Conservation (phyloP, 202 grass and related monocot genomes). For the Saccharum hybrid region DNA sequence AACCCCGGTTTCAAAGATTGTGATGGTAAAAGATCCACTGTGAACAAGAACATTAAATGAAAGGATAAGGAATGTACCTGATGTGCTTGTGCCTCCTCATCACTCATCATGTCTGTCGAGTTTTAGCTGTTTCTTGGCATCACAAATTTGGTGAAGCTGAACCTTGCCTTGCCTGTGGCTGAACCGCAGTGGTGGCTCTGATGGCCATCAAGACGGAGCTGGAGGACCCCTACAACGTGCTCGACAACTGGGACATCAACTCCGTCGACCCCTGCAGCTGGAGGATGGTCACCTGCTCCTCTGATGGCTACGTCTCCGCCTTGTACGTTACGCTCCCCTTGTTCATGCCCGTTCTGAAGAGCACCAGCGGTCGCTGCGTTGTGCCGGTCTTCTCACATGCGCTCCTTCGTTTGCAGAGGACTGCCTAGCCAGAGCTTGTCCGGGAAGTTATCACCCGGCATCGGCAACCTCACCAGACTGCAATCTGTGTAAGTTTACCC, state of each 20-base stretch:
- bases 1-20: slow-evolving; percentile 23
- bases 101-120: not conserved
- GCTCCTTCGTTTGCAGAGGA: slow-evolving; percentile 55
- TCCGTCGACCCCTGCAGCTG: slow-evolving; percentile 99
- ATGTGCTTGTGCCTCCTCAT: not conserved
- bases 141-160: slow-evolving; percentile 28
- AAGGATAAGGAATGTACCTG: no score
- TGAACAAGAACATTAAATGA: not conserved
- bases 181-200: slow-evolving; percentile 77
- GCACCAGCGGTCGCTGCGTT: not conserved
- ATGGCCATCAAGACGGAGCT: slow-evolving; percentile 91
- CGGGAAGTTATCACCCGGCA: slow-evolving; percentile 69
- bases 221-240: slow-evolving; percentile 72
- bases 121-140: slow-evolving; percentile 21
- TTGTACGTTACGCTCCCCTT: slow-evolving; percentile 50
- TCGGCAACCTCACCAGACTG: slow-evolving; percentile 88
- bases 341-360: not conserved
- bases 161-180: slow-evolving; percentile 15
- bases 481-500: slow-evolving; percentile 79
- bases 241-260: slow-evolving; percentile 98
- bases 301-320: slow-evolving; percentile 90
- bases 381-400: not conserved
- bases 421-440: slow-evolving; percentile 92
- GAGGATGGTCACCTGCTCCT: slow-evolving; percentile 94
- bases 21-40: slow-evolving; percentile 11